A percentile compares a stretch with the other conserved stretches of the same genome.
Conservation (phyloP, 164 flowering plant species). For the Stephania cephalantha region DNA sequence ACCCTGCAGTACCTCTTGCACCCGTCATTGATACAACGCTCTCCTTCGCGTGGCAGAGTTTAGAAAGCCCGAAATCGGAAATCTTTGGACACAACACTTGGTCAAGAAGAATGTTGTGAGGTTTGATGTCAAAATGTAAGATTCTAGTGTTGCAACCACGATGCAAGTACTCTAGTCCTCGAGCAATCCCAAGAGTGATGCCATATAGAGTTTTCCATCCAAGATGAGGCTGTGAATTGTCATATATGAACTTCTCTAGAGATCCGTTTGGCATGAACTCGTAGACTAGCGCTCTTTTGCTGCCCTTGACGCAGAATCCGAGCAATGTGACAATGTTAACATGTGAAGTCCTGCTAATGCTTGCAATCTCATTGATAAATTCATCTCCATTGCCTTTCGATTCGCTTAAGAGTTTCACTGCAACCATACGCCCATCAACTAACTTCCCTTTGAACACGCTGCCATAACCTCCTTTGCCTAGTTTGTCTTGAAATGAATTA, state of each 20-base stretch:
- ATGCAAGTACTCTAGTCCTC: constrained; percentile 35
- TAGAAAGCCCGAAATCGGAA: constrained; percentile 33
- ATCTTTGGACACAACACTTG: constrained; percentile 28
- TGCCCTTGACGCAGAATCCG: constrained; percentile 28
- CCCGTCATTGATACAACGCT: constrained; percentile 25
- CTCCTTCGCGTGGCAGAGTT: constrained; percentile 23
- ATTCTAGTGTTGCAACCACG: constrained; percentile 34
- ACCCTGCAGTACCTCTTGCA: constrained; percentile 35
- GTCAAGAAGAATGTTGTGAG: constrained; percentile 36
- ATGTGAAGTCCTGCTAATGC: constrained; percentile 30
- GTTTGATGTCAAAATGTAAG: constrained; percentile 42
- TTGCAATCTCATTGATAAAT: constrained; percentile 26
- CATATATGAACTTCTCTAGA: constrained; percentile 30
- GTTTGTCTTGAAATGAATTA: constrained; percentile 23
- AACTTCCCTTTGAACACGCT: constrained; percentile 37
- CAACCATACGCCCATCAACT: constrained; percentile 21
- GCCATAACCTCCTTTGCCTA: constrained; percentile 47
- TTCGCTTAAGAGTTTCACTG: constrained; percentile 30
- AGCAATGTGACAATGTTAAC: constrained; percentile 27
- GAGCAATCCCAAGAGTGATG: constrained; percentile 32
- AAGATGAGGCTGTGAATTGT: constrained; percentile 11
- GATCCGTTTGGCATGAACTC: constrained; percentile 39
- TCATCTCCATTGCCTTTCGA: constrained; percentile 29
- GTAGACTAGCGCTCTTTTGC: constrained; percentile 28
- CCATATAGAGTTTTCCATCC: constrained; percentile 19